Percentiles rank a stretch among this genome's conserved stretches.
Evolutionary conservation across 2,329 filamentous ascomycete species (phyloP).

Genomic region (Elsinoe ampelina): DNA sequence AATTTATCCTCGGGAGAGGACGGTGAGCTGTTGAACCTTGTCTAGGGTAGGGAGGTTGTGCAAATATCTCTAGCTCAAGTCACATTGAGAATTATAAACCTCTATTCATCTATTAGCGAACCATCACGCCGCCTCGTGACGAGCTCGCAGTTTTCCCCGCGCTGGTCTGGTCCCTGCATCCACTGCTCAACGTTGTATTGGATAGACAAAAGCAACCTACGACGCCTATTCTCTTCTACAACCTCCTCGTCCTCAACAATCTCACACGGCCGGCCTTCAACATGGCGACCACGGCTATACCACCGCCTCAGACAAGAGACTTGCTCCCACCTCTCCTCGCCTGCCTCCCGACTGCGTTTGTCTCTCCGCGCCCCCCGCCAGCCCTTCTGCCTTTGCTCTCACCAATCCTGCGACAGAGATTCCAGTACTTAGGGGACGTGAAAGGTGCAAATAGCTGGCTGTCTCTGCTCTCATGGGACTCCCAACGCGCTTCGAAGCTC

Average conservation of each 20-base stretch:
- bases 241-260: not conserved
- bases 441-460: conserved; percentile 52
- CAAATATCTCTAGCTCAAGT: not conserved
- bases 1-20: not conserved
- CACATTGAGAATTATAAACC: not conserved
- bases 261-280: conserved; percentile 24
- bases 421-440: conserved; percentile 43
- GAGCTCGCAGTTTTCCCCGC: too few species aligned
- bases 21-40: not conserved
- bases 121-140: too few species aligned
- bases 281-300: conserved; percentile 41
- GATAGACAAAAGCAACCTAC: not conserved
- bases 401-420: conserved; percentile 53
- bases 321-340: conserved; percentile 55
- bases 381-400: conserved; percentile 52
- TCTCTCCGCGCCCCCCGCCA: conserved; percentile 50
- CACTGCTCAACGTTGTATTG: too few species aligned
- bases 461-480: conserved; percentile 60
- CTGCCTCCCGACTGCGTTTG: conserved; percentile 52
- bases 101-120: not conserved
- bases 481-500: conserved; percentile 48
- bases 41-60: not conserved
- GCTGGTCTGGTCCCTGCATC: too few species aligned
- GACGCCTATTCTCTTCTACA: not conserved
- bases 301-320: conserved; percentile 45